phyloP scores from a whole-genome alignment of 306 rosid species.

The Cucurbita maxima region DNA sequence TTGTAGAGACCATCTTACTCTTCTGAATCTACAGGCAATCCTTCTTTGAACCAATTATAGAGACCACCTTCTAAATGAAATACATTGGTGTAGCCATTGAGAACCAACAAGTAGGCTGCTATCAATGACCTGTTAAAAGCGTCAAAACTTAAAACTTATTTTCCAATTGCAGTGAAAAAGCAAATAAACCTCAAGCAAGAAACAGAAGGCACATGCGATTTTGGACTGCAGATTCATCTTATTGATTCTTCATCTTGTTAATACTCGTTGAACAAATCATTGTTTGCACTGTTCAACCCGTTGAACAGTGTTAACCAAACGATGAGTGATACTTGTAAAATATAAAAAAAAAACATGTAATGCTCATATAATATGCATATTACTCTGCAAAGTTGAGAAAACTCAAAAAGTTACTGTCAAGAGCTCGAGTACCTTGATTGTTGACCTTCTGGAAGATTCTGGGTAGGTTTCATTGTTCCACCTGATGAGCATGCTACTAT shows the following conservation, averaged over 20 bases:
- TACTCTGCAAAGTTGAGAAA: too few relatives aligned
- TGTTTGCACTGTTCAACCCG: neutral
- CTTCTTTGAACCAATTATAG: slow-evolving; percentile 71
- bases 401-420: neutral
- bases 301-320: neutral
- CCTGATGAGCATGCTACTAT: slow-evolving; percentile 87
- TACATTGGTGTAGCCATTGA: slow-evolving; percentile 69
- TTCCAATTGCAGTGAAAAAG: neutral
- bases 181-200: neutral
- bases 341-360: neutral
- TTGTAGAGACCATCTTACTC: slow-evolving; percentile 12
- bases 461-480: slow-evolving; percentile 87
- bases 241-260: neutral
- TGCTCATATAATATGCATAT: neutral
- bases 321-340: neutral
- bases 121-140: slow-evolving; percentile 59
- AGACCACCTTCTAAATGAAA: slow-evolving; percentile 95
- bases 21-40: slow-evolving; percentile 42
- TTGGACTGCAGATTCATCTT: neutral
- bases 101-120: slow-evolving; percentile 91
- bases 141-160: neutral
- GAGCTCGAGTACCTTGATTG: slow-evolving; percentile 54
- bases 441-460: slow-evolving; percentile 90
- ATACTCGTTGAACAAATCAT: neutral
- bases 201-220: neutral